Evolutionary conservation across 768 basidiomycete species (phyloP).

Genomic region (Coprinopsis cinerea): DNA sequence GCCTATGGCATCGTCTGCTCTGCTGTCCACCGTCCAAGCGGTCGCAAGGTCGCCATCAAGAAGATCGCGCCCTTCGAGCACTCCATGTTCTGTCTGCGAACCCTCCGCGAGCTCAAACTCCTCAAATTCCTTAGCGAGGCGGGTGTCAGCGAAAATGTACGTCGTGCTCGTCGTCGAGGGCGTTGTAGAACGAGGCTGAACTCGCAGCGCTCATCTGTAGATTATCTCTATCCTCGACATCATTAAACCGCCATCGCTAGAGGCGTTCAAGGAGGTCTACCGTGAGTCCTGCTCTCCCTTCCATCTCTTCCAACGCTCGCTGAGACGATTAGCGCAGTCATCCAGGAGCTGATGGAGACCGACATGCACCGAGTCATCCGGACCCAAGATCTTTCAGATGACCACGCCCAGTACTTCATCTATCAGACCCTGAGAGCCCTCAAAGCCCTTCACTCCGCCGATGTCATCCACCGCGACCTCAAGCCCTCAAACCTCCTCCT

Average conservation of each 20-base stretch:
- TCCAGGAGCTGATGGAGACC: conserved; percentile 81
- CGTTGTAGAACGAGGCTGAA: conserved; percentile 3
- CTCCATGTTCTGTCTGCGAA: conserved; percentile 89
- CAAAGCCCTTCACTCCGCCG: conserved; percentile 92
- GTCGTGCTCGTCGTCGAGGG: conserved; percentile 12
- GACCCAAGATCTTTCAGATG: conserved; percentile 90
- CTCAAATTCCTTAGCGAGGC: conserved; percentile 82
- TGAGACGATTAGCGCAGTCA: conserved; percentile 39
- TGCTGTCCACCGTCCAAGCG: conserved; percentile 79
- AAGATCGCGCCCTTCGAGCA: conserved; percentile 95
- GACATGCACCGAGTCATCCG: conserved; percentile 96
- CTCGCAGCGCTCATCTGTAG: conserved; percentile 18
- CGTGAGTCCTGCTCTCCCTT: conserved; percentile 17
- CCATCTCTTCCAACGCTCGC: conserved; percentile 16
- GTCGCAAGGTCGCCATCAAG: conserved; percentile 94
- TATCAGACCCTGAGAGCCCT: conserved; percentile 95
- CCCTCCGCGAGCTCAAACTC: conserved; percentile 82
- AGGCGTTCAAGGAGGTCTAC: conserved; percentile 80
- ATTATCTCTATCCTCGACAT: conserved; percentile 97
- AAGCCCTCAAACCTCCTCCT: conserved; percentile 94
- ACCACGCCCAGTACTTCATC: conserved; percentile 96
- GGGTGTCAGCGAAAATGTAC: conserved; percentile 84
- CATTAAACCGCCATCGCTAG: conserved; percentile 68
- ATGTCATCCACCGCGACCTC: conserved; percentile 92
- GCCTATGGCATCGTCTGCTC: conserved; percentile 96